Base-by-base conservation (phyloP, 2,329 filamentous ascomycete species). In the Nannizziopsis arthrosporioides region DNA sequence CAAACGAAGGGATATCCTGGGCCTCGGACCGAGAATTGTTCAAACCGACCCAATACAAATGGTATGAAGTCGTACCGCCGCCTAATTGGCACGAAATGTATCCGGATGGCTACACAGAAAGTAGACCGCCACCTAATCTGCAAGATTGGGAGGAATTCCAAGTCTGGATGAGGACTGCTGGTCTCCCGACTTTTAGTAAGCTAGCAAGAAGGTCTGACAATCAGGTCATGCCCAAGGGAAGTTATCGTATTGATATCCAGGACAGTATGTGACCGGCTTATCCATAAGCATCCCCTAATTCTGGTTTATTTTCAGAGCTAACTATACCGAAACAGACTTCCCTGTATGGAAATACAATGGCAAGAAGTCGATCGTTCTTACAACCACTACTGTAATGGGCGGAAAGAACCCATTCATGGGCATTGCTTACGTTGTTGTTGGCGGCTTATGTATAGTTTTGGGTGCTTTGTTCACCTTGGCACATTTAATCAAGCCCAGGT, bases 101-200 rank as follows among this genome's bases (percentile, higher is more conserved):
- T 56, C 82, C 81, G 5, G 63, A 82, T 34, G 78, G 76, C 52
- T 94, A 94, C 61, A 81, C 76, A 2, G 64, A 71, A 0, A 68
- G 76, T 0, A 74, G 75, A 44, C 77, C 76, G 1, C 80, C 86
- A 17, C 87, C 88, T 0, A 68, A 92, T 57, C 65, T 96, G 14
- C 75, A 82, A 53, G 69, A 79, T 0, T 82, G 87, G 68, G 84
- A 94, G 64, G 80, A 81, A 38, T 94, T 98, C 65, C 89, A 95
- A 68, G 89, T 96, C 17, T 98, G 92, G 92, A 98, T 98, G 92
- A 81, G 92, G 58, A 94, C 93, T 1, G 92, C 92, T 18, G 92
- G 90, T 50, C 70, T 96, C 58, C 92, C 92, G 1, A 84, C 83
- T 4, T 98, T 98, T 64, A 94, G 85, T 76, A 98, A 98, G 71